Evolutionary conservation across 257 asterid species (phyloP).

Genomic region (Marsdenia floribunda): DNA sequence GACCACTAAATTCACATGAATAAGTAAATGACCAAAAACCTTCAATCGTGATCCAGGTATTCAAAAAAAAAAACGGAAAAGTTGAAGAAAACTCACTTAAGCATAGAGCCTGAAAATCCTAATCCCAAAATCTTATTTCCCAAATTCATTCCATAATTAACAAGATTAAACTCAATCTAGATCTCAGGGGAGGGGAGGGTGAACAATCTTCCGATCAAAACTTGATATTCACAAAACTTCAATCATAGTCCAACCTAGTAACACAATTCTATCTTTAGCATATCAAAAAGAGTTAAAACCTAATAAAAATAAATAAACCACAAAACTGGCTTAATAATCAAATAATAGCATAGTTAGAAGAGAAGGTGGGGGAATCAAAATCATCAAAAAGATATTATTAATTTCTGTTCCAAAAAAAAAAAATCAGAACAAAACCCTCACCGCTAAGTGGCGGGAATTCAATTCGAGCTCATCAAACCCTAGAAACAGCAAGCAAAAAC

Average conservation of each 20-base stretch:
- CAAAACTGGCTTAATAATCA: slow-evolving; percentile 10
- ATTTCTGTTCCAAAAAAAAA: slow-evolving; percentile 15
- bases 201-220: slow-evolving; percentile 24
- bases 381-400: slow-evolving; percentile 4
- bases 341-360: not conserved
- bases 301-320: slow-evolving; percentile 3
- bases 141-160: slow-evolving; percentile 9
- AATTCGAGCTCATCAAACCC: slow-evolving; percentile 32
- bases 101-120: slow-evolving; percentile 21
- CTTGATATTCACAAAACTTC: slow-evolving; percentile 22
- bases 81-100: slow-evolving; percentile 8
- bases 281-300: not conserved
- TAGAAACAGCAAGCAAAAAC: slow-evolving; percentile 22
- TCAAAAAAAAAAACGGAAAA: not conserved
- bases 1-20: slow-evolving; percentile 11
- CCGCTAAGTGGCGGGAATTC: slow-evolving; percentile 25
- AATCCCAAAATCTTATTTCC: slow-evolving; percentile 4
- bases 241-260: slow-evolving; percentile 22
- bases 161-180: slow-evolving; percentile 36
- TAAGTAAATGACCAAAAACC: slow-evolving; percentile 7
- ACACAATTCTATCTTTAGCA: not conserved
- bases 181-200: slow-evolving; percentile 24
- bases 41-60: slow-evolving; percentile 7
- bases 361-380: not conserved
- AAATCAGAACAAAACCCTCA: slow-evolving; percentile 18